Conservation (phyloP, 257 asterid genomes). For the Primulina huaijiensis region DNA sequence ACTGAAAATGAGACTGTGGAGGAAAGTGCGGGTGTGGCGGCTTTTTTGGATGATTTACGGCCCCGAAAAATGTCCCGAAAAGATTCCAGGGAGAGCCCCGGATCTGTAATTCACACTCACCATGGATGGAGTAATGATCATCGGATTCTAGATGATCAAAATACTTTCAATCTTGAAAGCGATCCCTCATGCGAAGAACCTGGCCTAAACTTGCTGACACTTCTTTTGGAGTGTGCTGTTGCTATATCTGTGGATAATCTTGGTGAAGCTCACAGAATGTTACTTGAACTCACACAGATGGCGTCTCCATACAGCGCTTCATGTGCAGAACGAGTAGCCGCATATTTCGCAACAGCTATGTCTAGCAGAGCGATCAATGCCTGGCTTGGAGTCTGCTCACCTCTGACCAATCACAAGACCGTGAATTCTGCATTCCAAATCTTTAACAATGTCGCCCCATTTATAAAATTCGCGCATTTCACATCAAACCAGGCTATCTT, state of each 20-base stretch:
- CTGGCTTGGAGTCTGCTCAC: slow-evolving; percentile 63
- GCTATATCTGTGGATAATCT: slow-evolving; percentile 70
- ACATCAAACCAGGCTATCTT: slow-evolving; percentile 78
- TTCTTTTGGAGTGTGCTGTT: slow-evolving; percentile 67
- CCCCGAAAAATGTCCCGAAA: slow-evolving; percentile 36
- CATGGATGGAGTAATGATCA: slow-evolving; percentile 17
- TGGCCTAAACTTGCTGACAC: slow-evolving; percentile 44
- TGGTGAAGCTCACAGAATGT: slow-evolving; percentile 67
- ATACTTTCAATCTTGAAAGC: neutral
- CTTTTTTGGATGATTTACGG: slow-evolving; percentile 35
- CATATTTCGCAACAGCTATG: slow-evolving; percentile 76
- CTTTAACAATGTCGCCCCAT: slow-evolving; percentile 64
- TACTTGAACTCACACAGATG: slow-evolving; percentile 62
- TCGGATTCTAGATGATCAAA: slow-evolving; percentile 8
- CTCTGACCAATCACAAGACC: slow-evolving; percentile 40
- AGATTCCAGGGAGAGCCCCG: slow-evolving; percentile 26
- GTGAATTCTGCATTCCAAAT: slow-evolving; percentile 56
- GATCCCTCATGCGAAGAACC: slow-evolving; percentile 29
- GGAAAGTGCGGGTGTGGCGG: slow-evolving; percentile 24
- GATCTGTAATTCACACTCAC: slow-evolving; percentile 16
- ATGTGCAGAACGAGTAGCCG: slow-evolving; percentile 66
- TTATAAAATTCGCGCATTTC: slow-evolving; percentile 67
- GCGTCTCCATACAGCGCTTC: slow-evolving; percentile 56
- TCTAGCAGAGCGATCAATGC: slow-evolving; percentile 67
- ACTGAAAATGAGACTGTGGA: slow-evolving; percentile 8